Conservation (phyloP, 129 eudicot species). For the Centaurea solstitialis region DNA sequence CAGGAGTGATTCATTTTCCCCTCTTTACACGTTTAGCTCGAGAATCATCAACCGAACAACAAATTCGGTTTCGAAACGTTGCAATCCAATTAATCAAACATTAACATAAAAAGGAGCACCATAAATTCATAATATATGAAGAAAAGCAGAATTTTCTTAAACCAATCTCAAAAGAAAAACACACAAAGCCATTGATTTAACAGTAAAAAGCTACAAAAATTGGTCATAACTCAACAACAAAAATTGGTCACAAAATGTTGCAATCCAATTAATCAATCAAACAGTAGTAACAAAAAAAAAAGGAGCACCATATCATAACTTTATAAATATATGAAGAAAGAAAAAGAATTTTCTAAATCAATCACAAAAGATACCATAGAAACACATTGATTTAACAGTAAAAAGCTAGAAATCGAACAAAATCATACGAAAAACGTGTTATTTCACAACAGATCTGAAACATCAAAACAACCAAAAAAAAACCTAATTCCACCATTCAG, state of each 20-base stretch:
- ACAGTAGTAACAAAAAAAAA: too few relatives aligned
- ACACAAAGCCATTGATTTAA: background rate
- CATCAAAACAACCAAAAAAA: slow-evolving; percentile 13
- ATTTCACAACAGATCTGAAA: slow-evolving; percentile 44
- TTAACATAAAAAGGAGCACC: background rate
- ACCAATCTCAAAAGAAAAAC: background rate
- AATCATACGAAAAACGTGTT: slow-evolving; percentile 15
- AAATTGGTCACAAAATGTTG: too few relatives aligned
- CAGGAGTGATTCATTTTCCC: background rate
- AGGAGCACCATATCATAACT: too few relatives aligned
- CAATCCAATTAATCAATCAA: too few relatives aligned
- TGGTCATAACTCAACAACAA: too few relatives aligned
- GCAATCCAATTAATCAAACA: background rate
- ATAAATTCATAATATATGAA: slow-evolving; percentile 6
- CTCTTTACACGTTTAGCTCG: slow-evolving; percentile 29
- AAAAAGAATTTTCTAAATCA: too few relatives aligned
- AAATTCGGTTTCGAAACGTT: slow-evolving; percentile 6
- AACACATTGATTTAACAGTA: too few relatives aligned
- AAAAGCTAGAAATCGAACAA: slow-evolving; percentile 16
- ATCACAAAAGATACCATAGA: too few relatives aligned
- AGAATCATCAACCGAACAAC: slow-evolving; percentile 18
- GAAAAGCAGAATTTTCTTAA: background rate
- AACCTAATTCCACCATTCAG: slow-evolving; percentile 9
- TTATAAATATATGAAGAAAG: too few relatives aligned
- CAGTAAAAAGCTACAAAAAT: background rate